Percentiles rank a stretch among this genome's conserved stretches.
Evolutionary conservation across 228 moss, liverwort and hornwort species (phyloP).

Genomic region (Sphagnum magellanicum): DNA sequence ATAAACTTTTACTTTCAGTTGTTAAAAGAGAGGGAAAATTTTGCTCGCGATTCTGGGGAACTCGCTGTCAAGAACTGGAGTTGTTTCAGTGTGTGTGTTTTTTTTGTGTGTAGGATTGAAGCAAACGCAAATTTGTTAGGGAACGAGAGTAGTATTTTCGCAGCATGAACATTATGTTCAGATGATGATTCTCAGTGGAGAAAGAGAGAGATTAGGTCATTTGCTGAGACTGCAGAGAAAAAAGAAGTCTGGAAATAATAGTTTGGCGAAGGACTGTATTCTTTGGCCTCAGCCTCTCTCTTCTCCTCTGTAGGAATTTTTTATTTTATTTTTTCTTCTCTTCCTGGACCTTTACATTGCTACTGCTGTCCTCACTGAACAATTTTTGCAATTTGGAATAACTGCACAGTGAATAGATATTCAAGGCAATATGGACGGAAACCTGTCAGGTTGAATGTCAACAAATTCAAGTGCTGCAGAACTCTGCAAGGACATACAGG

Average conservation of each 20-base stretch:
- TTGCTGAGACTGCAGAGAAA: neutral
- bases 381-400: neutral
- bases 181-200: neutral
- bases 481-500: constrained; percentile 95
- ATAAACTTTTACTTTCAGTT: too few species aligned
- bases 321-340: too few species aligned
- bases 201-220: neutral
- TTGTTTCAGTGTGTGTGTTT: too few species aligned
- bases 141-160: too few species aligned
- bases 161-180: neutral
- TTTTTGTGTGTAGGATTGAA: neutral
- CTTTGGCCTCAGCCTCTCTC: neutral
- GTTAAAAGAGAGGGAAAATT: too few species aligned
- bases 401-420: constrained; percentile 64
- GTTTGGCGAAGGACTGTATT: neutral
- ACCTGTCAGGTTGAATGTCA: constrained; percentile 38
- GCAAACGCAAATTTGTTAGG: neutral
- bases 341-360: too few species aligned
- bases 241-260: neutral
- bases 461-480: constrained; percentile 77
- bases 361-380: too few species aligned
- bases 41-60: too few species aligned
- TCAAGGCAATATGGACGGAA: constrained; percentile 51
- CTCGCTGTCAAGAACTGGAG: too few species aligned
- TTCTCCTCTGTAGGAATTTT: neutral